Evolutionary conservation across 2,329 filamentous ascomycete species (phyloP).

Genomic region (Cryphonectria parasitica): DNA sequence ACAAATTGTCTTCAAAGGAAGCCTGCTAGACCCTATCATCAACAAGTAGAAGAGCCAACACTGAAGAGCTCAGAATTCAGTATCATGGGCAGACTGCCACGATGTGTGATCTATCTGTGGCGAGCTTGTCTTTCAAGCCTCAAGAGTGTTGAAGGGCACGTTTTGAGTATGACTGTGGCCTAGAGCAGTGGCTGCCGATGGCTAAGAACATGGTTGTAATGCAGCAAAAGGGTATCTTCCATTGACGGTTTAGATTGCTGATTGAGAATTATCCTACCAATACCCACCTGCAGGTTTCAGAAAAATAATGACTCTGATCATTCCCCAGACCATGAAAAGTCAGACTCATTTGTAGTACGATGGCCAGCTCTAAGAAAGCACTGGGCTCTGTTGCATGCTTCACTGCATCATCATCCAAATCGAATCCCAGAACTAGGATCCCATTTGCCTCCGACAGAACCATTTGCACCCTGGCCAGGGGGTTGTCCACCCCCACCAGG

Average conservation of each 20-base stretch:
- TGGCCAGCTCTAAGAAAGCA: background rate
- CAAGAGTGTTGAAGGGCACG: too few relatives aligned
- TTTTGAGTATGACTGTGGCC: too few relatives aligned
- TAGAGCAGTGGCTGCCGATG: background rate
- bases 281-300: background rate
- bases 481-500: slow-evolving; percentile 26
- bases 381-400: too few relatives aligned
- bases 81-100: too few relatives aligned
- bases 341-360: background rate
- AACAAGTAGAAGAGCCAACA: too few relatives aligned
- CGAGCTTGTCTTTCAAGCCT: too few relatives aligned
- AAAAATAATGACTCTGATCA: background rate
- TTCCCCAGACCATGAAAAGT: background rate
- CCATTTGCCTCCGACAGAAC: slow-evolving; percentile 53
- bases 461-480: slow-evolving; percentile 23
- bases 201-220: background rate
- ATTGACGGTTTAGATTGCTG: background rate
- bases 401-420: slow-evolving; percentile 49
- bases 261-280: background rate
- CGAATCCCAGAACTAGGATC: slow-evolving; percentile 62
- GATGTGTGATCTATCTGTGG: too few relatives aligned
- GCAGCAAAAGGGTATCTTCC: background rate
- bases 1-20: too few relatives aligned
- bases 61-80: too few relatives aligned
- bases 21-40: too few relatives aligned